A percentile compares a stretch with the other conserved stretches of the same genome.
Conservation (phyloP, 345 rosid species). For the Lagerstroemia speciosa region DNA sequence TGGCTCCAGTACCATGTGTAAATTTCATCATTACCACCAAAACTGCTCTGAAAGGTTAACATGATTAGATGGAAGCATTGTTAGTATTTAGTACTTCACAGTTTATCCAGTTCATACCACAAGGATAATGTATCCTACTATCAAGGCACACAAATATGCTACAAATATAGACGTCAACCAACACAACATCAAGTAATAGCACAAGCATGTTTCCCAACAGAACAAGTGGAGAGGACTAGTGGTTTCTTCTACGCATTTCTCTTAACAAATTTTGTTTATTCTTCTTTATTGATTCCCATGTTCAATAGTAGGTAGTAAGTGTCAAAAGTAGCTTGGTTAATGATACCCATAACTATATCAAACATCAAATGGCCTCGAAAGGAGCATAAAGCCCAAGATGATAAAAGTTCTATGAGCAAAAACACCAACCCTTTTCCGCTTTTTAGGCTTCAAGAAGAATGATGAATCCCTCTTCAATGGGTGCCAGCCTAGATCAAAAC, state of each 20-base stretch:
- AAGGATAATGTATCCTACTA: background rate
- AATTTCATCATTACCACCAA: background rate
- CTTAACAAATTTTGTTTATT: background rate
- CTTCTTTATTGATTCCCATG: background rate
- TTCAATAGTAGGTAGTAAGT: too few species aligned
- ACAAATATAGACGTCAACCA: background rate
- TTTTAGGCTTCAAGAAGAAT: slow-evolving; percentile 45
- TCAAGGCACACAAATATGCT: background rate
- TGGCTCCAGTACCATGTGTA: background rate
- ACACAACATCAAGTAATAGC: background rate
- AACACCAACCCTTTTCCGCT: slow-evolving; percentile 68
- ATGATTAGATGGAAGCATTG: background rate
- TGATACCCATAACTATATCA: background rate
- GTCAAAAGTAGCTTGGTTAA: background rate
- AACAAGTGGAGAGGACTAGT: background rate
- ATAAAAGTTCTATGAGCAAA: background rate
- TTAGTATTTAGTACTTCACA: background rate
- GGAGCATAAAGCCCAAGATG: background rate
- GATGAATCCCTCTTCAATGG: slow-evolving; percentile 54
- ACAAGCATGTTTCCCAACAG: background rate
- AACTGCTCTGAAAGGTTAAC: background rate
- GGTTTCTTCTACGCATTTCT: background rate
- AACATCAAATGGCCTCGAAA: background rate
- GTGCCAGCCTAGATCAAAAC: slow-evolving; percentile 87
- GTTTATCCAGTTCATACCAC: background rate